A percentile compares a stretch with the other conserved stretches of the same genome.
Conservation (phyloP, 1,284 basidiomycete genomes). For the Puccinia horiana region DNA sequence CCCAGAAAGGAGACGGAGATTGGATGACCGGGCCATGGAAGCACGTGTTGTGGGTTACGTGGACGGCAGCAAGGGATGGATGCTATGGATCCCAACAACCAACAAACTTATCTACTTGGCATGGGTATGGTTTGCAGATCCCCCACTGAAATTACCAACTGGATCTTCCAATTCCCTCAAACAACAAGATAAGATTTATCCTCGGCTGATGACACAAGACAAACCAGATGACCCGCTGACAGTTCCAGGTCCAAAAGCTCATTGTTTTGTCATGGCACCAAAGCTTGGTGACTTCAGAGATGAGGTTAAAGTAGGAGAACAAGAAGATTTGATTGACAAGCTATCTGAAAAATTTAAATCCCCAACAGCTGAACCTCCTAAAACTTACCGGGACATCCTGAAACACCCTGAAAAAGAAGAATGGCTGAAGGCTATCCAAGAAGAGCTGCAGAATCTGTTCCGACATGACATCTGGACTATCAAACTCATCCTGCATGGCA, state of each 20-base stretch:
- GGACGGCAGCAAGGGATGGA: slow-evolving; percentile 9
- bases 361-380: not conserved
- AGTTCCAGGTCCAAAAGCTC: not conserved
- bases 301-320: not conserved
- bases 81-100: not conserved
- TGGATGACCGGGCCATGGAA: not conserved
- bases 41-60: not conserved
- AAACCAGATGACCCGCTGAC: too few species aligned
- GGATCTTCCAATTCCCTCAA: not conserved
- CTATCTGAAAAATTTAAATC: not conserved
- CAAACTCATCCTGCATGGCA: not conserved
- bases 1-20: not conserved
- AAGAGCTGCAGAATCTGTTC: too few species aligned
- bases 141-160: not conserved
- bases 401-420: slow-evolving; percentile 33
- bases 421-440: not conserved
- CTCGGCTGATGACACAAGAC: not conserved
- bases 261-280: not conserved
- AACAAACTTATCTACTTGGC: not conserved
- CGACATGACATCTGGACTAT: not conserved
- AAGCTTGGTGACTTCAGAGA: not conserved
- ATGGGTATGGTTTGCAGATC: not conserved
- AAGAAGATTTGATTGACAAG: not conserved
- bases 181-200: too few species aligned
- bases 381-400: not conserved